Base-by-base conservation (phyloP, 805 yeast genomes). In the Candida oleophila region DNA sequence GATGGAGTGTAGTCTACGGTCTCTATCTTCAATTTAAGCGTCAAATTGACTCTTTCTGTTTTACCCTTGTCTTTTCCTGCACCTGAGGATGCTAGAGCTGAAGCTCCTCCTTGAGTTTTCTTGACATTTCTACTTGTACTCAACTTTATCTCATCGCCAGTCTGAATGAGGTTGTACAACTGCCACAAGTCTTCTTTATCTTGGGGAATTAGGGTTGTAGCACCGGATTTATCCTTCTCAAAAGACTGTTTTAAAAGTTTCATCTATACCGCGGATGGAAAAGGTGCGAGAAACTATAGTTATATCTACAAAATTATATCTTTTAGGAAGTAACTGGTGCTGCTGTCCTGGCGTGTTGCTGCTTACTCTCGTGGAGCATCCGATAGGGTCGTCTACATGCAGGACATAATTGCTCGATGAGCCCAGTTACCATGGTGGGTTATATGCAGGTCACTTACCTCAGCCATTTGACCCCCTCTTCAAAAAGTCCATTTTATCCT, bases 121-220 rank as follows among this genome's bases (percentile, higher is more conserved):
- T 62, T 77, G 40, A 87, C 77, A 56, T 84, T 84, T 64, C 96
- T 72, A 53, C 76, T 69, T 9, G 96, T 87, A 49, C 77, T 76
- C 45, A 91, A 69, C 48, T 81, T 80, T 3, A 92, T 74, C 52
- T 80, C 83, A 66, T 94, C 98, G 18, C 85, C 87, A 46, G 80
- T 78, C 42, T 82, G 84, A 2, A 94, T 74, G 21, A 94, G 69
- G 59, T 92, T 94, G 70, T 89, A 89, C 3, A 89, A 60, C 21
- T 87, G 83, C 89, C 97, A 94, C 50, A 94, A 72, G 63, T 92
- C 99, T 56, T 92, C 97, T 41, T 86, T 81, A 56, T 94, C 98
- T 57, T 91, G 87, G 0, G 97, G 91, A 3, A 82, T 69, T 18
- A 92, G 62, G 0, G 87, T 75, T 18, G 89, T 73, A 2, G 76